phyloP scores from a whole-genome alignment of 768 basidiomycete genomes.

The Mycena albidolilacea region DNA sequence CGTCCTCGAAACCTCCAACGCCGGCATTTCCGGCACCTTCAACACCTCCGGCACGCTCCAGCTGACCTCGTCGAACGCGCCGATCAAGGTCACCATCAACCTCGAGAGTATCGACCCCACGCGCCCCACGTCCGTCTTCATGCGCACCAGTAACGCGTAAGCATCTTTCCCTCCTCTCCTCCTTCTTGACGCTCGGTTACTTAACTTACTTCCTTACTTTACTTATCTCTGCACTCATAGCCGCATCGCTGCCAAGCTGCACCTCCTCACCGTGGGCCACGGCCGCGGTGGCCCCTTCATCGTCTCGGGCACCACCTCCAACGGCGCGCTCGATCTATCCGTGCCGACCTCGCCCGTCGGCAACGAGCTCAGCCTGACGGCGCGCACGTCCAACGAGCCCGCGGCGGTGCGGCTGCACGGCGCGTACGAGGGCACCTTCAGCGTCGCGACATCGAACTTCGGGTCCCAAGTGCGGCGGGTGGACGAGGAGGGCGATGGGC shows the following conservation, averaged over 20 bases:
- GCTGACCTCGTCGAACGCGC: slow-evolving; percentile 50
- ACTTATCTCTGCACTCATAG: neutral
- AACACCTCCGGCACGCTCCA: slow-evolving; percentile 40
- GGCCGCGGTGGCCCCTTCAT: slow-evolving; percentile 48
- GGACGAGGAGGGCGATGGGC: neutral
- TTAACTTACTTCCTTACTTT: neutral
- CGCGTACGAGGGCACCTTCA: slow-evolving; percentile 58
- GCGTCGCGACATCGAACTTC: slow-evolving; percentile 2
- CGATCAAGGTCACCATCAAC: slow-evolving; percentile 49
- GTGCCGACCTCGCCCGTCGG: slow-evolving; percentile 52
- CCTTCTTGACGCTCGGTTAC: no score
- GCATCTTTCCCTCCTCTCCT: neutral
- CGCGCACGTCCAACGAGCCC: slow-evolving; percentile 51
- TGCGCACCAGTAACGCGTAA: slow-evolving; percentile 34
- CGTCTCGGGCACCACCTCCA: slow-evolving; percentile 50
- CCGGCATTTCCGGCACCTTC: slow-evolving; percentile 48
- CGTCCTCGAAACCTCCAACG: slow-evolving; percentile 50
- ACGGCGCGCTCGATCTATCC: slow-evolving; percentile 49
- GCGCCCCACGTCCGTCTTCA: neutral
- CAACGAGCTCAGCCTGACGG: slow-evolving; percentile 48
- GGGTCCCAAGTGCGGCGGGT: neutral
- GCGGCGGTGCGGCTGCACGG: slow-evolving; percentile 50
- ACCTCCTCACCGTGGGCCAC: neutral
- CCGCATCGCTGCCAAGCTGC: neutral
- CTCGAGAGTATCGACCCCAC: slow-evolving; percentile 41